These are phyloP conservation scores for Aciculoconidium aculeatum DNA, from an alignment of 805 yeast genomes.

Conservation along the genomic window DNA sequence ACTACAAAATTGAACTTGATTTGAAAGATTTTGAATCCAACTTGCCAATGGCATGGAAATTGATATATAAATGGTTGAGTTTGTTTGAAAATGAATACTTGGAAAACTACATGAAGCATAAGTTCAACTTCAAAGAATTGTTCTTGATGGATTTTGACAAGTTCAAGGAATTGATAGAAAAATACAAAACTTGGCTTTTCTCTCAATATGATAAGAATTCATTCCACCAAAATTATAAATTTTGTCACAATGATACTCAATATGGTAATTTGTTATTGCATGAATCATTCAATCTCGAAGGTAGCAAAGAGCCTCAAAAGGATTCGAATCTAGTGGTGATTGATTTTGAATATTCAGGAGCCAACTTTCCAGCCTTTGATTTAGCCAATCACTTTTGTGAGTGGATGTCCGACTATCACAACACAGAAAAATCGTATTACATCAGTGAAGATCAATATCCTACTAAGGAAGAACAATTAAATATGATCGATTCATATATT, in stretches of 20 bases:
- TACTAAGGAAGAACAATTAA: conserved; percentile 56
- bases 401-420: conserved; percentile 94
- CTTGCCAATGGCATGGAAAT: conserved; percentile 68
- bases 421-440: conserved; percentile 45
- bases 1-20: conserved; percentile 66
- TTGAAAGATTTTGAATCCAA: conserved; percentile 42
- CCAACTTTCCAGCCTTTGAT: conserved; percentile 84
- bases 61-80: conserved; percentile 66
- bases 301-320: conserved; percentile 15
- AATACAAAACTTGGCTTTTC: conserved; percentile 61
- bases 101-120: conserved; percentile 27
- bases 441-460: conserved; percentile 63
- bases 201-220: conserved; percentile 39
- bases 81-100: conserved; percentile 40
- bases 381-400: conserved; percentile 91
- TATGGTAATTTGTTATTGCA: conserved; percentile 83
- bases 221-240: conserved; percentile 51
- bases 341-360: conserved; percentile 93
- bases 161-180: conserved; percentile 43
- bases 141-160: conserved; percentile 43
- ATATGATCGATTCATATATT: conserved; percentile 72
- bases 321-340: conserved; percentile 73
- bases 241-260: conserved; percentile 96
- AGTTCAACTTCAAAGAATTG: conserved; percentile 27
- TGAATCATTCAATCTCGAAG: conserved; percentile 46